These are phyloP conservation scores for Globisporangium spinosum DNA, from an alignment of 352 stramenopile species.

Conservation along the genomic window DNA sequence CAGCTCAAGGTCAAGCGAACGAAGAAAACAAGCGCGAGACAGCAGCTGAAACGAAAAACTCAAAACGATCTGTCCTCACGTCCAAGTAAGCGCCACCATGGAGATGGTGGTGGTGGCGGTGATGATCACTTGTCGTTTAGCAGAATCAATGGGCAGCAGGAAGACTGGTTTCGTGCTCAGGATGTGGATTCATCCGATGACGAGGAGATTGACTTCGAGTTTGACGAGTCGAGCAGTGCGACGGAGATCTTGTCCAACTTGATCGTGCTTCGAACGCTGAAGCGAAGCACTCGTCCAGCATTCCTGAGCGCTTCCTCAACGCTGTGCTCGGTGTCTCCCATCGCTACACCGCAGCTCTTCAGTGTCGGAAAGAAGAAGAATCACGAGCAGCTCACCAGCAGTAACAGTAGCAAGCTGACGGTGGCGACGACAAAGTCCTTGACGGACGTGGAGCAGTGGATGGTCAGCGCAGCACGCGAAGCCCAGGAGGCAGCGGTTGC, in stretches of 20 bases:
- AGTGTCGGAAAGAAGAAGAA: neutral
- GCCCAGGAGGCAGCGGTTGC: slow-evolving; percentile 63
- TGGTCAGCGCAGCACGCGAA: slow-evolving; percentile 53
- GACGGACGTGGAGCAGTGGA: slow-evolving; percentile 47
- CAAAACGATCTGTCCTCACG: slow-evolving; percentile 29
- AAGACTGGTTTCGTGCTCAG: slow-evolving; percentile 6
- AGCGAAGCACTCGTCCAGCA: slow-evolving; percentile 46
- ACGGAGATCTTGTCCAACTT: slow-evolving; percentile 77
- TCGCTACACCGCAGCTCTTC: slow-evolving; percentile 18
- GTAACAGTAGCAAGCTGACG: neutral
- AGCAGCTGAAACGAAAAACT: slow-evolving; percentile 40
- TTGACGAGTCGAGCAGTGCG: slow-evolving; percentile 67
- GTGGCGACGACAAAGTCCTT: slow-evolving; percentile 16
- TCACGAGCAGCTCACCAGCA: slow-evolving; percentile 8
- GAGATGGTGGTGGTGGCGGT: neutral
- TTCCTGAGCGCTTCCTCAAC: slow-evolving; percentile 32
- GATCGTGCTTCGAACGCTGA: slow-evolving; percentile 71
- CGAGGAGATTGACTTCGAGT: slow-evolving; percentile 59
- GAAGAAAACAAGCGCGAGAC: slow-evolving; percentile 34
- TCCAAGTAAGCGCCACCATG: slow-evolving; percentile 33
- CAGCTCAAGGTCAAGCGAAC: slow-evolving; percentile 77
- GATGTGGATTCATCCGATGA: slow-evolving; percentile 42
- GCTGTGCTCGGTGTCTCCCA: slow-evolving; percentile 43
- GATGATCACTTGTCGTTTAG: neutral
- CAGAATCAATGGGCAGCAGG: slow-evolving; percentile 5